Evolutionary conservation across 768 basidiomycete species (phyloP).

Genomic region (Russula compacta): DNA sequence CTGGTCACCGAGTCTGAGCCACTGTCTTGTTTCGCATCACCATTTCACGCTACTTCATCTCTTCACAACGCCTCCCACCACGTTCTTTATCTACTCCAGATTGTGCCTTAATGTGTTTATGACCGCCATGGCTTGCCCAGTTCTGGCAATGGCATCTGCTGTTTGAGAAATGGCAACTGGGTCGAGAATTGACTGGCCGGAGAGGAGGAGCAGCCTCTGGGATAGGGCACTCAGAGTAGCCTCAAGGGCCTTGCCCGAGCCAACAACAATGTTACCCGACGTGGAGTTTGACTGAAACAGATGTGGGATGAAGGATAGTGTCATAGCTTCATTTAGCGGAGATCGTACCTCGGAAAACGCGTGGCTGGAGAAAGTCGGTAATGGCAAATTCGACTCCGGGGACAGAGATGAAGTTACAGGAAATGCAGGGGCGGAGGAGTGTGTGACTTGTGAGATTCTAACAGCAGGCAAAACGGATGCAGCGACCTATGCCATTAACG

Average conservation of each 20-base stretch:
- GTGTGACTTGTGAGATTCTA: background rate
- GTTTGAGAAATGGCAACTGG: conserved; percentile 14
- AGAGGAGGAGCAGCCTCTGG: conserved; percentile 10
- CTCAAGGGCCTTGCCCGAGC: conserved; percentile 8
- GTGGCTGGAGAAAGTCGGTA: background rate
- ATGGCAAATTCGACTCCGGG: background rate
- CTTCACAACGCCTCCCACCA: conserved; percentile 11
- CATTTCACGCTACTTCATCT: conserved; percentile 1
- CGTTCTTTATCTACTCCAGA: conserved; percentile 4
- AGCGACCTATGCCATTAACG: background rate
- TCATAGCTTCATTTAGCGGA: background rate
- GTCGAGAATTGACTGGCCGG: conserved; percentile 10
- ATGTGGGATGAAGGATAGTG: background rate
- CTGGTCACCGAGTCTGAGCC: conserved; percentile 2
- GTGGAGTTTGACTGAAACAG: background rate
- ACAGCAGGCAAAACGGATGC: background rate
- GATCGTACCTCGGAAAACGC: conserved; percentile 1
- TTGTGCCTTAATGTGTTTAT: conserved; percentile 12
- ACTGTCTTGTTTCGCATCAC: background rate
- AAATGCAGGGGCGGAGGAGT: background rate
- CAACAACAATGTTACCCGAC: background rate
- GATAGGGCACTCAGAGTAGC: conserved; percentile 11
- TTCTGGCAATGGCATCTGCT: conserved; percentile 18
- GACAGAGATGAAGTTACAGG: background rate
- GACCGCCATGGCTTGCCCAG: conserved; percentile 14